Evolutionary conservation across 2,329 filamentous ascomycete species (phyloP), one percentile per base, ranked within the genome.

Genomic region (Fusarium sp.): DNA sequence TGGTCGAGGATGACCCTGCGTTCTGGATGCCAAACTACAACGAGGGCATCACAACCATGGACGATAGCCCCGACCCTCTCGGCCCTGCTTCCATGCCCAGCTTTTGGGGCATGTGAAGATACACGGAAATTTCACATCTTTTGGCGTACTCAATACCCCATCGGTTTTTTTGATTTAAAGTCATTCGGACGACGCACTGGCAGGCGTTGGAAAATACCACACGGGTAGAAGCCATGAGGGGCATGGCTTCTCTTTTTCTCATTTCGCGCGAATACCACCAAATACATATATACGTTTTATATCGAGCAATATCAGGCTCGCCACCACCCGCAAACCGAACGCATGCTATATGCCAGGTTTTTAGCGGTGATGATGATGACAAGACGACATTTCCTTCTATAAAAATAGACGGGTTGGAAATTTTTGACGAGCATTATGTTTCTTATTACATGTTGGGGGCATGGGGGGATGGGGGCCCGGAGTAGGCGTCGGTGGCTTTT

Each of bases 1-100:
- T 83, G 63, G 78, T 84, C 9, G 85, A 87, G 35, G 79, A 84
- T 38, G 81, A 85, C 61, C 75, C 80, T 19, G 76, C 78, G 4
- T 79, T 81, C 51, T 84, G 81, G 81, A 78, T 82, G 72, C 76
- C 75, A 34, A 80, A 82, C 46, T 82, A 81, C 67, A 75, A 76
- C 56, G 76, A 78, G 38, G 70, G 70, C 68, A 72, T 77, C 45
- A 62, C 74, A 26, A 60, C 75, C 15, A 65, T 77, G 54, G 76
- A 75, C 25, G 76, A 78, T 39, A 76, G 67, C 56, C 66, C 74
- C n/a, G 75, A 78, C 35, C 64, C 72, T 15, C 65, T 77, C 13
- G 71, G 70, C 9, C 64, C 74, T 22, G 65, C 69, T 42, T 68
- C 74, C 6, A 64, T 76, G 58, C 67, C 71, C 54, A 71, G 67